Evolutionary conservation across 257 asterid species (phyloP).

Genomic region (Leptodermis oblonga): DNA sequence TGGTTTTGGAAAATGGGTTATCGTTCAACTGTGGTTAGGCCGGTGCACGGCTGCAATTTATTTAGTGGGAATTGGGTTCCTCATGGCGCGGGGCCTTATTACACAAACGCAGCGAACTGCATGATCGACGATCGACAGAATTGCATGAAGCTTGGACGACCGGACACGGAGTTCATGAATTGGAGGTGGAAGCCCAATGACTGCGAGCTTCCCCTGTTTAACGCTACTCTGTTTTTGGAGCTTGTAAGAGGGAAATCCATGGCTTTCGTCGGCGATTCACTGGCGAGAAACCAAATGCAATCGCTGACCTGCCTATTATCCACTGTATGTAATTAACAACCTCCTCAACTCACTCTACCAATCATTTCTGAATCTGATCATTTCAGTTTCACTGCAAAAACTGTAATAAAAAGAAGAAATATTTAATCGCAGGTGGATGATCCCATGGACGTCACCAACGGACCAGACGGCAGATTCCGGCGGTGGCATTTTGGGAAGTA

Average conservation of each 20-base stretch:
- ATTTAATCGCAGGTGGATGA: slow-evolving; percentile 37
- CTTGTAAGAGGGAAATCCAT: slow-evolving; percentile 47
- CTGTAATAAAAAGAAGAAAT: no score
- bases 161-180: slow-evolving; percentile 29
- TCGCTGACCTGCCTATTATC: slow-evolving; percentile 72
- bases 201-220: slow-evolving; percentile 49
- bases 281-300: slow-evolving; percentile 71
- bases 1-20: not conserved
- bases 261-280: slow-evolving; percentile 79
- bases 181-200: slow-evolving; percentile 48
- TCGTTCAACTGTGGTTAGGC: not conserved
- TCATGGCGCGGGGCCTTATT: slow-evolving; percentile 43
- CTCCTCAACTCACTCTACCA: not conserved
- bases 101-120: slow-evolving; percentile 40
- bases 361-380: no score
- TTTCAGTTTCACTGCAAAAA: no score
- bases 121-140: slow-evolving; percentile 33
- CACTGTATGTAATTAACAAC: slow-evolving; percentile 36
- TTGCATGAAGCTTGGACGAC: slow-evolving; percentile 33
- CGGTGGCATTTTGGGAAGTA: slow-evolving; percentile 37
- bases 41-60: slow-evolving; percentile 24
- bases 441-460: slow-evolving; percentile 47
- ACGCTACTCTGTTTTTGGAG: slow-evolving; percentile 56
- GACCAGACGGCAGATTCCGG: slow-evolving; percentile 37
- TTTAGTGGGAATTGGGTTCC: slow-evolving; percentile 61